Evolutionary conservation across 1,284 basidiomycete species (phyloP).

Genomic region (Tilletia indica): DNA sequence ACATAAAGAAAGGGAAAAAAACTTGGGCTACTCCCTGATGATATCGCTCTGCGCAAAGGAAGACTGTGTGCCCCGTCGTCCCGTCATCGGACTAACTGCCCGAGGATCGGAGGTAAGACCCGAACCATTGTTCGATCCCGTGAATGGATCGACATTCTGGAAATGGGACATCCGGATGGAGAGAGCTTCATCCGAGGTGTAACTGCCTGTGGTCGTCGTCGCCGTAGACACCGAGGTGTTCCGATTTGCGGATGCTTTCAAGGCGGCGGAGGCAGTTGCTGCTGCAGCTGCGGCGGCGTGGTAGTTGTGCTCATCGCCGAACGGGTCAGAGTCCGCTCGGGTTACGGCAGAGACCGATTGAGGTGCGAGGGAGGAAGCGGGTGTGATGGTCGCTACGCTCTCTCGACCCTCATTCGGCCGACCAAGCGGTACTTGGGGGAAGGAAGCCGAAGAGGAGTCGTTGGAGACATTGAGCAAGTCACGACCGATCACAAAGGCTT

Average conservation of each 20-base stretch:
- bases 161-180: slow-evolving; percentile 16
- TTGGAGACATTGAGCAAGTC: neutral
- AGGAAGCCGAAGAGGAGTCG: too few species aligned
- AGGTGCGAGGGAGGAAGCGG: neutral
- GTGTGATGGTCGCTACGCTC: slow-evolving; percentile 9
- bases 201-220: neutral
- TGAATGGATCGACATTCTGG: slow-evolving; percentile 13
- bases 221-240: neutral
- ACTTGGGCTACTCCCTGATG: too few species aligned
- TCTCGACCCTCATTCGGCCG: neutral
- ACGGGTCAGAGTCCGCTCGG: neutral
- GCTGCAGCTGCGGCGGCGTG: slow-evolving; percentile 11
- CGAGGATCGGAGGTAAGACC: neutral
- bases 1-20: too few species aligned
- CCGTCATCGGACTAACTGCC: neutral
- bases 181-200: slow-evolving; percentile 6
- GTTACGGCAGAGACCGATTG: too few species aligned
- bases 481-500: neutral
- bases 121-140: neutral
- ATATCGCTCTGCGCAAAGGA: slow-evolving; percentile 3
- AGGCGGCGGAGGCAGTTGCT: neutral
- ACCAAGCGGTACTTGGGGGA: too few species aligned
- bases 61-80: neutral
- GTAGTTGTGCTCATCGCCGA: neutral
- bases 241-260: neutral